phyloP scores from a whole-genome alignment of 257 asterid genomes.

The Jacaranda mimosifolia region DNA sequence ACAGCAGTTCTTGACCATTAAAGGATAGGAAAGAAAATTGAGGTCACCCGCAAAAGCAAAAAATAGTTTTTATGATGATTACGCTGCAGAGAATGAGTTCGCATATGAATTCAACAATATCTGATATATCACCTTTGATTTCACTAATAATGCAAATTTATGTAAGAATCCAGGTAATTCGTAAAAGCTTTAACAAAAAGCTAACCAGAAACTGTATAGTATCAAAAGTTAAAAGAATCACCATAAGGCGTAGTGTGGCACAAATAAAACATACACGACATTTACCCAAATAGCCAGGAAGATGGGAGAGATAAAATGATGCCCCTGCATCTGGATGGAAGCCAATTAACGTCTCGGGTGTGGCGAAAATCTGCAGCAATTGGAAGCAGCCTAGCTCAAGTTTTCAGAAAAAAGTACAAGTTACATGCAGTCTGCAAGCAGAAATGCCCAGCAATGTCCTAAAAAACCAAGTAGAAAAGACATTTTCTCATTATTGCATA shows the following conservation, averaged over 20 bases:
- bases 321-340: constrained; percentile 99
- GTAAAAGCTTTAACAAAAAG: constrained; percentile 4
- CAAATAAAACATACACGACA: constrained; percentile 12
- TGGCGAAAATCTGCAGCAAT: constrained; percentile 80
- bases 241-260: constrained; percentile 1
- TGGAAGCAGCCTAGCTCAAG: constrained; percentile 15
- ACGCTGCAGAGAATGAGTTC: constrained; percentile 12
- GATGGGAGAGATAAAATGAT: constrained; percentile 91
- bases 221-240: neutral
- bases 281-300: constrained; percentile 92
- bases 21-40: neutral
- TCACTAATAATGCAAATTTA: constrained; percentile 18
- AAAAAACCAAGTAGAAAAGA: neutral
- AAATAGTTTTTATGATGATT: neutral
- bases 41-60: constrained; percentile 5
- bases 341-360: constrained; percentile 93
- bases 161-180: constrained; percentile 21
- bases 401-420: constrained; percentile 11
- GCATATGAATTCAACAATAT: constrained; percentile 1
- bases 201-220: neutral
- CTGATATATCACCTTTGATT: constrained; percentile 14
- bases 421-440: constrained; percentile 3
- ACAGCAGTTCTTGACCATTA: constrained; percentile 12
- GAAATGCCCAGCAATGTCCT: constrained; percentile 6
- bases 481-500: constrained; percentile 15